Base-by-base conservation (phyloP, 2,329 filamentous ascomycete genomes). In the Elsinoe ampelina region DNA sequence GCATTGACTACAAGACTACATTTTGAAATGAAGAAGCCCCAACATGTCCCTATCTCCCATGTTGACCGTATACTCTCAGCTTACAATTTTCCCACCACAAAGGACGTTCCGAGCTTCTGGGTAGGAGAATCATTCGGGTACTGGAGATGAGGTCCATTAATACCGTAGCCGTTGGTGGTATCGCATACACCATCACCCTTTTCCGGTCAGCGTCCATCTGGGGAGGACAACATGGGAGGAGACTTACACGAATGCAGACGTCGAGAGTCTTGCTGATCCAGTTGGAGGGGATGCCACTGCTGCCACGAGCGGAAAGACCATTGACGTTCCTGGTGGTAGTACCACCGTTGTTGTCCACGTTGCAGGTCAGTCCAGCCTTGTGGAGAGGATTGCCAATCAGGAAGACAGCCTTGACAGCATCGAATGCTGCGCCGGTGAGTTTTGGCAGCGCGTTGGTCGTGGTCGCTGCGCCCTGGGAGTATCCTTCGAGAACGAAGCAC, bases 401-500 rank as follows among this genome's bases (percentile, higher is more conserved):
- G 52, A 70, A 68, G 2, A 72, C 70, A 15, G 66, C 69, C 58
- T 69, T 70, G 12, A 72, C 67, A 5, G 70, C 70, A 35, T 66
- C 59, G 60, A 70, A 68, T 12, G 56, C 59, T 0, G 63, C 63
- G 17, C 68, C 69, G 1, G 67, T 71, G 3, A 72, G 54, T 15
- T 63, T 55, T 2, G 65, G 35, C 57, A 72, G 54, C 7, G 69
- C 70, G 39, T 69, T 65, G 4, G 68, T 65, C 0, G 70, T 71
- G 0, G 68, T 70, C 6, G 67, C 64, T 1, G 70, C 70, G 17
- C 68, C 70, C 58, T 71, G 70, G 2, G 65, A 68, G 61, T 71
- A 71, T 15, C 70, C 70, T 54, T 71, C 64, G 1, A 72, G 63
- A 48, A 71, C 66, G 58, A 71, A 70, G 59, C 69, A 72, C 48